A percentile compares a stretch with the other conserved stretches of the same genome.
phyloP scores from a whole-genome alignment of 2,329 filamentous ascomycete genomes.

The Pestalotiopsis sp. region DNA sequence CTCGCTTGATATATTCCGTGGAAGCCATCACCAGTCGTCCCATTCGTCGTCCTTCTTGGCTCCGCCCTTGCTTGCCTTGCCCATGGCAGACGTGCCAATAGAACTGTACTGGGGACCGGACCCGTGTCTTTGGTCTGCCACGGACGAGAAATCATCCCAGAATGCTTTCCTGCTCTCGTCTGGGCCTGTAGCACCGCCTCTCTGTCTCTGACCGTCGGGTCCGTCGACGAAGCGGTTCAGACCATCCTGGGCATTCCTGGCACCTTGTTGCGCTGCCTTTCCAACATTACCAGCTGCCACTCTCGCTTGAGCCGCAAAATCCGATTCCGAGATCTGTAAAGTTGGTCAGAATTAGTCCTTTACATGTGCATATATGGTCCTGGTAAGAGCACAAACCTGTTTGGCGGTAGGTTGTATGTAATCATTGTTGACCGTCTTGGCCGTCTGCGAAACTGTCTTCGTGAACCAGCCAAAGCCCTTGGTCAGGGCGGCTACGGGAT shows the following conservation, averaged over 20 bases:
- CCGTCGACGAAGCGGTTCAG: constrained; percentile 90
- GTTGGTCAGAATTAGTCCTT: not conserved
- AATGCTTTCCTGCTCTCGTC: constrained; percentile 78
- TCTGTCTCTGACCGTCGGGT: constrained; percentile 37
- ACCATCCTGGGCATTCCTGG: constrained; percentile 74
- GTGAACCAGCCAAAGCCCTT: constrained; percentile 97
- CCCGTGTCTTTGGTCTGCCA: constrained; percentile 58
- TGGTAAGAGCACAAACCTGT: constrained; percentile 58
- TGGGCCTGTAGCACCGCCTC: constrained; percentile 42
- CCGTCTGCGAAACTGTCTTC: constrained; percentile 83
- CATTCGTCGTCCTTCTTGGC: constrained; percentile 59
- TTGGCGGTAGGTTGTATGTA: constrained; percentile 93
- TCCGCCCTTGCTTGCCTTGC: constrained; percentile 46
- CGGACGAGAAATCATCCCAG: constrained; percentile 86
- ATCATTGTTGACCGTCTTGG: constrained; percentile 86
- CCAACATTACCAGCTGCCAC: constrained; percentile 67
- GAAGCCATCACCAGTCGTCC: constrained; percentile 60
- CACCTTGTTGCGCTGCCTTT: constrained; percentile 67
- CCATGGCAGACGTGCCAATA: constrained; percentile 63
- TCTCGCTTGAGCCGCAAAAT: constrained; percentile 71
- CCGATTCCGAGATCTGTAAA: constrained; percentile 75
- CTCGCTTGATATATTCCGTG: constrained; percentile 13
- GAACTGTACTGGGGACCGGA: constrained; percentile 44
- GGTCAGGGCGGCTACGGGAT: constrained; percentile 83
- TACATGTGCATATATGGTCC: not conserved